A percentile compares a stretch with the other conserved stretches of the same genome.
These are phyloP conservation scores for Juglanconis juglandina DNA, from an alignment of 2,329 filamentous ascomycete species.

Conservation along the genomic window DNA sequence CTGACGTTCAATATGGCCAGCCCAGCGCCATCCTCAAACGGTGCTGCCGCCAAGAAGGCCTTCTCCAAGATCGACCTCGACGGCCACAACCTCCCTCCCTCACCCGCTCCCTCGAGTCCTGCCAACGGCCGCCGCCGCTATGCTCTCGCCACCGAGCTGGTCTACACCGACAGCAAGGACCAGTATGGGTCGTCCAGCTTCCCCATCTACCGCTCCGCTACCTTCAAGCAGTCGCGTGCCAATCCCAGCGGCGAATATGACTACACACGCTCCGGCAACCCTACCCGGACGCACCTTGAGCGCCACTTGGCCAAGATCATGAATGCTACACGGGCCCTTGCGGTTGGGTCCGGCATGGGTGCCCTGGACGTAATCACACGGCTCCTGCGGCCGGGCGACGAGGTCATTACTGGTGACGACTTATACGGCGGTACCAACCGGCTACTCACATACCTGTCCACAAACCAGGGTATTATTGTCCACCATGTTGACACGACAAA, in stretches of 20 bases:
- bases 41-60: constrained; percentile 33
- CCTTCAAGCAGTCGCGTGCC: constrained; percentile 89
- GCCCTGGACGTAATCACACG: constrained; percentile 94
- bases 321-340: constrained; percentile 86
- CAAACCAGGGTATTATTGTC: constrained; percentile 86
- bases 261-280: constrained; percentile 96
- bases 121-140: constrained; percentile 78
- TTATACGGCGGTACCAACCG: constrained; percentile 94
- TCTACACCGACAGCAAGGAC: constrained; percentile 93
- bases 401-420: constrained; percentile 96
- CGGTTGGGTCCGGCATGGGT: constrained; percentile 95
- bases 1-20: constrained; percentile 8
- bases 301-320: constrained; percentile 98
- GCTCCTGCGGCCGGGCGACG: constrained; percentile 84
- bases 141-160: constrained; percentile 90
- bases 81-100: constrained; percentile 82
- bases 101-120: constrained; percentile 88
- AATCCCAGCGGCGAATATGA: constrained; percentile 87
- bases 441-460: constrained; percentile 84
- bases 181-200: constrained; percentile 96
- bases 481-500: constrained; percentile 94
- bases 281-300: constrained; percentile 92
- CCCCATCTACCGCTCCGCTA: constrained; percentile 97
- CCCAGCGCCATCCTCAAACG: constrained; percentile 2
- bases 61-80: constrained; percentile 69